Percentiles rank a stretch among this genome's conserved stretches.
Evolutionary conservation across 371 early-diverging fungal species (phyloP).

Genomic region (Apophysomyces elegans): DNA sequence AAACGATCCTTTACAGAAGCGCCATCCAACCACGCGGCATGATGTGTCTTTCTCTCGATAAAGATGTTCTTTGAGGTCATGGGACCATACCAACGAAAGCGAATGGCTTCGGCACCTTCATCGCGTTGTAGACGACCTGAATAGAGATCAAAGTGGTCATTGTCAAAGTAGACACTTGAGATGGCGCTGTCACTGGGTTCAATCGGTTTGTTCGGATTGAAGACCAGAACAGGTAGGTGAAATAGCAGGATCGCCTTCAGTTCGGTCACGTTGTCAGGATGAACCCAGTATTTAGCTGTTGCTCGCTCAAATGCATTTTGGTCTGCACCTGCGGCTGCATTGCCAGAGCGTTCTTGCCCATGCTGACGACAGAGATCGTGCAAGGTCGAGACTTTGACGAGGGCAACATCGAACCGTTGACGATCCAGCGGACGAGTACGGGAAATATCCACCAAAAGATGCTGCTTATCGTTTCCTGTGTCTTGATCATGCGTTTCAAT

Average conservation of each 20-base stretch:
- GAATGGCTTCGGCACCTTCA: constrained; percentile 92
- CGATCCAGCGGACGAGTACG: constrained; percentile 39
- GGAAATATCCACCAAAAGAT: constrained; percentile 33
- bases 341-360: constrained; percentile 57
- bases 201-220: constrained; percentile 72
- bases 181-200: constrained; percentile 85
- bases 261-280: constrained; percentile 97
- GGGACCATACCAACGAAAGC: constrained; percentile 91
- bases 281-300: constrained; percentile 98
- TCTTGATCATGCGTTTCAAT: constrained; percentile 90
- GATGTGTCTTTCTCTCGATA: constrained; percentile 98
- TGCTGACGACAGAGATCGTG: constrained; percentile 86
- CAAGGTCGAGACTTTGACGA: constrained; percentile 86
- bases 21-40: constrained; percentile 96
- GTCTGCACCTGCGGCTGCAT: constrained; percentile 57
- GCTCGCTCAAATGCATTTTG: constrained; percentile 81
- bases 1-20: constrained; percentile 97
- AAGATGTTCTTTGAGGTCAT: constrained; percentile 70
- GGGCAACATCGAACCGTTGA: constrained; percentile 77
- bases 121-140: constrained; percentile 88
- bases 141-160: constrained; percentile 90
- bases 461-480: constrained; percentile 26
- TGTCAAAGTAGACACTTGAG: constrained; percentile 97
- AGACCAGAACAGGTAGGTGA: constrained; percentile 95
- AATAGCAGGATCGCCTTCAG: constrained; percentile 91